A percentile compares a stretch with the other conserved stretches of the same genome.
These are phyloP conservation scores for Saccharomyces pastorianus DNA, from an alignment of 1,139 yeast genomes.

Conservation along the genomic window DNA sequence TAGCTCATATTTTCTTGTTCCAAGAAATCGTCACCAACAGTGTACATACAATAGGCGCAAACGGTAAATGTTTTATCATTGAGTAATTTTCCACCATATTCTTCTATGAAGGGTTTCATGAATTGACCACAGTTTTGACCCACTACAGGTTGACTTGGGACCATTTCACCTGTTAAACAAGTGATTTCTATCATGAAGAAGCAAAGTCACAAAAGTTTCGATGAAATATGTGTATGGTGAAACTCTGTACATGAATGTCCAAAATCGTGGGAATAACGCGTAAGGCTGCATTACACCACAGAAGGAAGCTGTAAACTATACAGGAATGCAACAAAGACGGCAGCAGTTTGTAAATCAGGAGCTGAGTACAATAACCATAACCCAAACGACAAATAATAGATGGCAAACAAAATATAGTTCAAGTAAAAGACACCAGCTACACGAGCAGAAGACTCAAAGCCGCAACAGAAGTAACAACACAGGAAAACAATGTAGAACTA, in stretches of 20 bases:
- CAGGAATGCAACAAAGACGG: constrained; percentile 44
- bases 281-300: constrained; percentile 54
- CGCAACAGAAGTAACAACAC: constrained; percentile 49
- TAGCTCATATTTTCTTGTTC: constrained; percentile 37
- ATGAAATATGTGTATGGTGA: constrained; percentile 64
- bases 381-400: constrained; percentile 47
- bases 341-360: constrained; percentile 54
- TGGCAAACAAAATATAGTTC: constrained; percentile 39
- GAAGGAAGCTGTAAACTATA: constrained; percentile 45
- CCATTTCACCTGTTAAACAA: constrained; percentile 45
- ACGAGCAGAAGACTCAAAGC: constrained; percentile 39
- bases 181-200: constrained; percentile 48
- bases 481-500: constrained; percentile 43
- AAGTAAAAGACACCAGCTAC: constrained; percentile 48
- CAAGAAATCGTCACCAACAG: constrained; percentile 37
- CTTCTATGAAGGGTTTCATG: constrained; percentile 30
- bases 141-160: constrained; percentile 43
- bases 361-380: constrained; percentile 45
- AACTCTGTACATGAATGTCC: constrained; percentile 58
- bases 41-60: constrained; percentile 37
- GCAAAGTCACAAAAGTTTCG: constrained; percentile 44
- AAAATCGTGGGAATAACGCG: constrained; percentile 49
- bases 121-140: constrained; percentile 51
- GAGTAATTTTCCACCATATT: constrained; percentile 34
- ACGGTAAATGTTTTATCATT: constrained; percentile 30